Conservation (phyloP, 2,329 filamentous ascomycete genomes). For the Hyphodiscus sp. region DNA sequence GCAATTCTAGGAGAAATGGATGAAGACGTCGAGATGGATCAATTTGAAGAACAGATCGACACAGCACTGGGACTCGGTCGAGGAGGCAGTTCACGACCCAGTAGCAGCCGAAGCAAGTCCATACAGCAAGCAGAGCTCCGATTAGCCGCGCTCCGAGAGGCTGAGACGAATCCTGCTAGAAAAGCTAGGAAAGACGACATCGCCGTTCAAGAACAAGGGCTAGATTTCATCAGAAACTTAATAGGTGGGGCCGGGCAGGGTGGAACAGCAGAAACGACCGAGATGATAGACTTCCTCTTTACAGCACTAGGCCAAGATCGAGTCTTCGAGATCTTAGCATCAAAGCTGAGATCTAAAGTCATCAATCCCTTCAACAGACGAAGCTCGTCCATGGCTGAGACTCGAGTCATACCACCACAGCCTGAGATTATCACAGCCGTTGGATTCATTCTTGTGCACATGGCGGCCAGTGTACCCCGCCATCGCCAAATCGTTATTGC, state of each 20-base stretch:
- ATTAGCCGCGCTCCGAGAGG: conserved; percentile 50
- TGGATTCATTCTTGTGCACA: conserved; percentile 77
- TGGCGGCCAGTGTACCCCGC: conserved; percentile 72
- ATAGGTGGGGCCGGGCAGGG: conserved; percentile 57
- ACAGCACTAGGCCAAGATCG: conserved; percentile 66
- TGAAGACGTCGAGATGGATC: conserved; percentile 52
- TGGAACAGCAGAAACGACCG: conserved; percentile 44
- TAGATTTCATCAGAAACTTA: conserved; percentile 86
- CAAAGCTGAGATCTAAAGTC: conserved; percentile 63
- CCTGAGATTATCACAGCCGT: conserved; percentile 70
- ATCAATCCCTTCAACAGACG: conserved; percentile 47
- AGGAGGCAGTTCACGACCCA: conserved; percentile 18
- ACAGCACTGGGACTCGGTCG: conserved; percentile 15
- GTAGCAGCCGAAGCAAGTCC: conserved; percentile 26
- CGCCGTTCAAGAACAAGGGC: conserved; percentile 81
- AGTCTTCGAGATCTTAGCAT: conserved; percentile 73
- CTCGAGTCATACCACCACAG: conserved; percentile 49
- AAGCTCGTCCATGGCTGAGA: conserved; percentile 34
- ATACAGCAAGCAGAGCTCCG: conserved; percentile 45
- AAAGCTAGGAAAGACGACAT: conserved; percentile 72
- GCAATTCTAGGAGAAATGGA: conserved; percentile 36
- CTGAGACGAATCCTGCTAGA: conserved; percentile 60
- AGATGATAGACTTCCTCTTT: conserved; percentile 84
- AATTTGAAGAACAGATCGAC: conserved; percentile 36
- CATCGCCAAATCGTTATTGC: conserved; percentile 73